phyloP scores from a whole-genome alignment of 1,284 basidiomycete genomes.

The Uromyces viciae-fabae region DNA sequence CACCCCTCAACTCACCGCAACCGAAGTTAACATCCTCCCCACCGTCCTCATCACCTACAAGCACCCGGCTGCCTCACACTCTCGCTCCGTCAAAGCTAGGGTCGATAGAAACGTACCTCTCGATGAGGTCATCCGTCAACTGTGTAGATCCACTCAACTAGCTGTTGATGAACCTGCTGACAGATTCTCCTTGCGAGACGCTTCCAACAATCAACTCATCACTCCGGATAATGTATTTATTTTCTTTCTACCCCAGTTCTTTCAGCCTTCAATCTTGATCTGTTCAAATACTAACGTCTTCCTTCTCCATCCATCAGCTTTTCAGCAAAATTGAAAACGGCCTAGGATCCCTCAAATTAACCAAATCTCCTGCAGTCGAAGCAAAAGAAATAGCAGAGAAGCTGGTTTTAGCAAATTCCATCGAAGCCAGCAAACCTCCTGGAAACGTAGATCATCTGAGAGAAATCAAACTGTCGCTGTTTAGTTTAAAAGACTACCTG shows the following conservation, averaged over 20 bases:
- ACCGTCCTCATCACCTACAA: constrained; percentile 41
- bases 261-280: background rate
- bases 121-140: constrained; percentile 53
- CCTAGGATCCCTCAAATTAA: constrained; percentile 61
- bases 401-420: constrained; percentile 58
- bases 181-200: constrained; percentile 76
- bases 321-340: constrained; percentile 42
- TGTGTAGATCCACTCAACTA: constrained; percentile 60
- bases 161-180: constrained; percentile 76
- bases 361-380: constrained; percentile 74
- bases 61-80: background rate
- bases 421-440: background rate
- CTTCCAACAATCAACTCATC: constrained; percentile 77
- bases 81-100: constrained; percentile 49
- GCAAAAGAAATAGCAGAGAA: constrained; percentile 74
- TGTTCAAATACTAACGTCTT: background rate
- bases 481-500: constrained; percentile 46
- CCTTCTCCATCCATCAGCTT: background rate
- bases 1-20: constrained; percentile 36
- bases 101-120: constrained; percentile 52
- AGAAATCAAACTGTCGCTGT: constrained; percentile 47
- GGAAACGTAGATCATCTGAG: constrained; percentile 60
- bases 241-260: too few relatives aligned
- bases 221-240: constrained; percentile 83
- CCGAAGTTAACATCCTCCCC: constrained; percentile 30